Evolutionary conservation across 345 rosid genomes (phyloP).

Genomic region (Anacardium occidentale): DNA sequence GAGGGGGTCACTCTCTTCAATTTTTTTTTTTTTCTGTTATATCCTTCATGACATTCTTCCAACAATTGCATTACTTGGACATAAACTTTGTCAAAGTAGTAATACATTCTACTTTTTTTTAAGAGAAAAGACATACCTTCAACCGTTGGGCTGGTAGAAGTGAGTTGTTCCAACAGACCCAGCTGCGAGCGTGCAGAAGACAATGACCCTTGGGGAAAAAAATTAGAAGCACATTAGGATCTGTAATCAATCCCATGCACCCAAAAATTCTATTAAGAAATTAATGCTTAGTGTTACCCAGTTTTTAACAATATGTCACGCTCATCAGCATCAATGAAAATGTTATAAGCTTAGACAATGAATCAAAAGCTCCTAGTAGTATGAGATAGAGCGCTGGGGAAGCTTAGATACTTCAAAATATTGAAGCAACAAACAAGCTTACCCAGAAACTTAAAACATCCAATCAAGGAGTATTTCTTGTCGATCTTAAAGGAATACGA

Average conservation of each 20-base stretch:
- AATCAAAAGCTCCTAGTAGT: neutral
- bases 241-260: no score
- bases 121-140: slow-evolving; percentile 45
- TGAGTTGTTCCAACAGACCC: slow-evolving; percentile 76
- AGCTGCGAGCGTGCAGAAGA: slow-evolving; percentile 72
- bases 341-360: neutral
- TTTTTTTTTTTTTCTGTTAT: no score
- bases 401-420: neutral
- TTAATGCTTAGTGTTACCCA: neutral
- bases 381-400: neutral
- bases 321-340: no score
- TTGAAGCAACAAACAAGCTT: neutral
- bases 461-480: neutral
- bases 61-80: no score
- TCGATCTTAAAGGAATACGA: neutral
- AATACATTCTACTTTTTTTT: no score
- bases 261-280: no score
- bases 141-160: slow-evolving; percentile 39
- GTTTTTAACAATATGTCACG: neutral
- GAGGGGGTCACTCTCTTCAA: neutral
- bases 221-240: neutral
- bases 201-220: slow-evolving; percentile 43
- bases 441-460: neutral
- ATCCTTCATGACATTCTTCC: no score
- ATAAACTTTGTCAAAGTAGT: no score